Conservation (phyloP, 441 rosid genomes). For the Adansonia grandidieri region DNA sequence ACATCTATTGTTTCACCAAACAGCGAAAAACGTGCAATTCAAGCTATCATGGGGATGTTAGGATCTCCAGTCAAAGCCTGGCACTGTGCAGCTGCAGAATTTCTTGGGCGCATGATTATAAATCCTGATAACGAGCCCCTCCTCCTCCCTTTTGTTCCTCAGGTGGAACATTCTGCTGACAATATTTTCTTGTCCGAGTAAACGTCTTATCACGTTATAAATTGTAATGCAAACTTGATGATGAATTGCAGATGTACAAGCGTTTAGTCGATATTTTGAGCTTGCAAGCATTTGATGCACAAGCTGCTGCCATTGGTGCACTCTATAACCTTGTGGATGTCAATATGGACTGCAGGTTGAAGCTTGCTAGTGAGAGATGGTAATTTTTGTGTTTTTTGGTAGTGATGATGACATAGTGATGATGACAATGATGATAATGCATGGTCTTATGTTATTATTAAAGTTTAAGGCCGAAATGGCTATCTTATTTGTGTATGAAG, state of each 20-base stretch:
- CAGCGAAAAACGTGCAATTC: constrained; percentile 89
- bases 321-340: constrained; percentile 91
- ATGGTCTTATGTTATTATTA: background rate
- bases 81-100: constrained; percentile 97
- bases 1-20: constrained; percentile 34
- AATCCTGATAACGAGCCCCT: constrained; percentile 91
- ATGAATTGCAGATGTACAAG: constrained; percentile 73
- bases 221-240: constrained; percentile 18
- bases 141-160: constrained; percentile 84
- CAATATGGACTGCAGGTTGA: constrained; percentile 92
- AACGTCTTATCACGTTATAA: constrained; percentile 16
- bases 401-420: background rate
- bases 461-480: background rate
- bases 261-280: constrained; percentile 87
- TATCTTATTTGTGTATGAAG: background rate
- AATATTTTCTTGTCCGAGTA: background rate
- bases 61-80: constrained; percentile 79
- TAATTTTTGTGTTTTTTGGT: constrained; percentile 27
- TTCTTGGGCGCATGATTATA: constrained; percentile 87
- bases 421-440: background rate
- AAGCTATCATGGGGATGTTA: constrained; percentile 88
- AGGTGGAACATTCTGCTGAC: constrained; percentile 46
- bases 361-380: constrained; percentile 97
- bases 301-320: constrained; percentile 96
- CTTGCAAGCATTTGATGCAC: constrained; percentile 77